phyloP scores from a whole-genome alignment of 2,329 filamentous ascomycete species.

The Colletotrichum sp. region DNA sequence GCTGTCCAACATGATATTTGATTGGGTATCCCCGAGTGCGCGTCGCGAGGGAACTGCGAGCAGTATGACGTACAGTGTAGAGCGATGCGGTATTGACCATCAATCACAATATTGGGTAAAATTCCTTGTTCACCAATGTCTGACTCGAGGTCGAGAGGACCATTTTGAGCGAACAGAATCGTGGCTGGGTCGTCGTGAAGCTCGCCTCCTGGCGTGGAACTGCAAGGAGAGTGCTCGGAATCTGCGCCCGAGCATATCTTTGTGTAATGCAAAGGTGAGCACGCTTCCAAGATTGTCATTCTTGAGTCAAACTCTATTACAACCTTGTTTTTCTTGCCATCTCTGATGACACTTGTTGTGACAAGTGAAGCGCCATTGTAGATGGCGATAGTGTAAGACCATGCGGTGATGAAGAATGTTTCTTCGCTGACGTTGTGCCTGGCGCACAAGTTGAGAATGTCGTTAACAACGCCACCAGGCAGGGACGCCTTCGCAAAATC shows the following conservation, averaged over 20 bases:
- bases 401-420: background rate
- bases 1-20: background rate
- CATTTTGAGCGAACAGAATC: background rate
- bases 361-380: background rate
- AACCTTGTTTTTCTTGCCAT: background rate
- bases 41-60: rapidly evolving
- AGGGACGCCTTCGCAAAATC: background rate
- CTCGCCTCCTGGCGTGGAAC: background rate
- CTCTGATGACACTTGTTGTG: background rate
- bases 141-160: background rate
- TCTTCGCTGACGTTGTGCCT: background rate
- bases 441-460: background rate
- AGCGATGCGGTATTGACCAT: background rate
- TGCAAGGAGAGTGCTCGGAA: background rate
- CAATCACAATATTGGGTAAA: background rate
- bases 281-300: background rate
- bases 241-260: background rate
- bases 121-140: rapidly evolving
- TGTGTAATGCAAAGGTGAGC: background rate
- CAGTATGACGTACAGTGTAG: background rate
- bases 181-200: background rate
- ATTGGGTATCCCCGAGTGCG: background rate
- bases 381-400: background rate
- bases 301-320: background rate
- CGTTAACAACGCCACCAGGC: background rate